Percentiles rank a stretch among this genome's conserved stretches.
These are phyloP conservation scores for Castanea crenata DNA, from an alignment of 306 rosid genomes.

Conservation along the genomic window DNA sequence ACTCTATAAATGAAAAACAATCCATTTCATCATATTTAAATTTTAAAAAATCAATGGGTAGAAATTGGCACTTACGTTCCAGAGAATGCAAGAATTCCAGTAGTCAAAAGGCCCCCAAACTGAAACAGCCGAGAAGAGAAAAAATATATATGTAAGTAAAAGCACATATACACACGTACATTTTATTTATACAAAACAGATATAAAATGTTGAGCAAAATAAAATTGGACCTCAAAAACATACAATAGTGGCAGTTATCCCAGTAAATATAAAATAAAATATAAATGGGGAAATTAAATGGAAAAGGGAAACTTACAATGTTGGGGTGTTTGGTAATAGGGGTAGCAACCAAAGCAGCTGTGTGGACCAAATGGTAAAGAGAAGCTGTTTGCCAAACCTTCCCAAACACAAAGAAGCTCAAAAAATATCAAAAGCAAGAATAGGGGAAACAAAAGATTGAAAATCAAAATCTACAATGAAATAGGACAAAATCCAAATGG, in stretches of 20 bases:
- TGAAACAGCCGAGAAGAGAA: slow-evolving; percentile 25
- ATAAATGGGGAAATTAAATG: neutral
- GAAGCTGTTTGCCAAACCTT: slow-evolving; percentile 98
- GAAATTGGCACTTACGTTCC: slow-evolving; percentile 69
- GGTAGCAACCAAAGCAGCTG: slow-evolving; percentile 79
- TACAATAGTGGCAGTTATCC: neutral
- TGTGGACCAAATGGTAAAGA: slow-evolving; percentile 91
- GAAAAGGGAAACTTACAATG: slow-evolving; percentile 52
- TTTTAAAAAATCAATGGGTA: neutral
- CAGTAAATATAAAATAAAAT: neutral
- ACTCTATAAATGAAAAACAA: neutral
- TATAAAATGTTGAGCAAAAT: neutral
- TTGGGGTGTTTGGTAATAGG: slow-evolving; percentile 73
- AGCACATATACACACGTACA: neutral
- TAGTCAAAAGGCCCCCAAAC: slow-evolving; percentile 89
- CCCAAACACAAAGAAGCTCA: neutral
- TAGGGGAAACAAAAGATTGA: neutral
- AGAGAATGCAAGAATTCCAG: slow-evolving; percentile 86
- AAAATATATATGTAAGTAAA: neutral
- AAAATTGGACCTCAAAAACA: neutral
- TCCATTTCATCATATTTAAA: neutral
- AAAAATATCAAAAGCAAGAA: neutral
- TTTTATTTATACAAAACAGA: neutral
- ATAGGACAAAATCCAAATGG: slow-evolving; percentile 15
- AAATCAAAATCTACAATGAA: slow-evolving; percentile 10